Conservation (phyloP, 495 filamentous ascomycete species). For the Aspergillus bertholletiae region DNA sequence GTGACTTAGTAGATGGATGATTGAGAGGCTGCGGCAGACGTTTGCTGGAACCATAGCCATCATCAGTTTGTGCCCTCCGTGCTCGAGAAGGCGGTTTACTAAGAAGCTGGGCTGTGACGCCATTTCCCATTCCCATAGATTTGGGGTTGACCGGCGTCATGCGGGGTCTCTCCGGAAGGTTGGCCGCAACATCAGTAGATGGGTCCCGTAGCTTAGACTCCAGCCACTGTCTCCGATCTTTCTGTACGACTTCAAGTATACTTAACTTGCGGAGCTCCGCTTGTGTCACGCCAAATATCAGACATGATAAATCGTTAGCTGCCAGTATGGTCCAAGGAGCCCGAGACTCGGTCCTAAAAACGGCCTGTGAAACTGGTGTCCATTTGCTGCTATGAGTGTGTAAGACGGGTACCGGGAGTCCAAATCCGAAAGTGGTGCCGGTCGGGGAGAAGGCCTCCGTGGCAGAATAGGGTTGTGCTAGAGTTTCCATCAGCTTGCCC, state of each 20-base stretch:
- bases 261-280: conserved; percentile 92
- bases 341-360: conserved; percentile 87
- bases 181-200: conserved; percentile 45
- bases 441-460: conserved; percentile 47
- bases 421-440: conserved; percentile 29
- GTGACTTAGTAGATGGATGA: conserved; percentile 69
- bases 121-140: conserved; percentile 64
- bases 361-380: conserved; percentile 88
- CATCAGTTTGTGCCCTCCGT: conserved; percentile 67
- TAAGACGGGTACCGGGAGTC: conserved; percentile 47
- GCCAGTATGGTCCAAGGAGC: conserved; percentile 93
- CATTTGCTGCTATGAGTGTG: conserved; percentile 87
- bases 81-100: conserved; percentile 82
- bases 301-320: conserved; percentile 95
- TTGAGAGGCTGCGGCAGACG: conserved; percentile 46
- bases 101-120: conserved; percentile 80
- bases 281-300: conserved; percentile 93
- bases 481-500: conserved; percentile 79
- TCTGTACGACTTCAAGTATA: conserved; percentile 89
- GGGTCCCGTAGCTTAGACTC: conserved; percentile 72
- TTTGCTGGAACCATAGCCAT: conserved; percentile 66
- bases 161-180: conserved; percentile 34
- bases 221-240: conserved; percentile 86
- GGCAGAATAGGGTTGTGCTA: conserved; percentile 77
- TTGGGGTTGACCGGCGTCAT: conserved; percentile 39